phyloP scores from a whole-genome alignment of 2,329 filamentous ascomycete species.

The Sporothrix schenckii region DNA sequence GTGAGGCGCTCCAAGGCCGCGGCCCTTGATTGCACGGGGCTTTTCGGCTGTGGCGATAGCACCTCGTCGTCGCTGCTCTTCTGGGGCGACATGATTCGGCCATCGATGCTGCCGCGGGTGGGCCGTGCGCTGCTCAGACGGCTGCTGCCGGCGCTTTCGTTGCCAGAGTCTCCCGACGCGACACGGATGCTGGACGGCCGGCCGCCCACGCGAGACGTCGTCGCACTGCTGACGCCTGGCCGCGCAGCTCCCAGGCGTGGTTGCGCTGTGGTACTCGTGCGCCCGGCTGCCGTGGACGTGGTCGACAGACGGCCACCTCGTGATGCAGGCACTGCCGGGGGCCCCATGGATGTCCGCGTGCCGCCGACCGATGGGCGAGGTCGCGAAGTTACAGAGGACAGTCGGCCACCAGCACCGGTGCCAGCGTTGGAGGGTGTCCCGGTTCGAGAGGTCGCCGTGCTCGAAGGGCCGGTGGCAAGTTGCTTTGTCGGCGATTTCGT shows the following conservation, averaged over 20 bases:
- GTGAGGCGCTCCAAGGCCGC: constrained; percentile 58
- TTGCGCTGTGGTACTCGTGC: constrained; percentile 33
- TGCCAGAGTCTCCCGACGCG: constrained; percentile 53
- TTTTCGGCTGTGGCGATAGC: constrained; percentile 53
- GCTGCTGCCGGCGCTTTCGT: constrained; percentile 40
- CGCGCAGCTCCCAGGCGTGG: constrained; percentile 5
- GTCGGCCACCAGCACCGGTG: constrained; percentile 46
- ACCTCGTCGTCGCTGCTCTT: constrained; percentile 57
- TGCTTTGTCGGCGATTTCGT: constrained; percentile 81
- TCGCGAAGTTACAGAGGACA: constrained; percentile 20
- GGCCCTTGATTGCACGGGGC: constrained; percentile 55
- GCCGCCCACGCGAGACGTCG: constrained; percentile 40
- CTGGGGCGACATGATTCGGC: constrained; percentile 45
- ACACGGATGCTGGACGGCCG: constrained; percentile 49
- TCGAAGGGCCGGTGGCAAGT: constrained; percentile 58
- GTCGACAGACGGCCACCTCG: constrained; percentile 52
- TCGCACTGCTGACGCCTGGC: constrained; percentile 39
- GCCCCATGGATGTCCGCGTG: constrained; percentile 67
- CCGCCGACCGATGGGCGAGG: constrained; percentile 58
- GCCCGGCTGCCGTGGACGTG: constrained; percentile 45
- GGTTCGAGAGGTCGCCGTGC: constrained; percentile 63
- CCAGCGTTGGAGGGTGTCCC: constrained; percentile 62
- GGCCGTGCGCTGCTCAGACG: constrained; percentile 42
- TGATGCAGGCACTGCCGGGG: constrained; percentile 57
- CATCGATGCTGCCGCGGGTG: constrained; percentile 43